A percentile compares a stretch with the other conserved stretches of the same genome.
These are phyloP conservation scores for Epichloe gansuensis DNA, from an alignment of 2,329 filamentous ascomycete species.

Conservation along the genomic window DNA sequence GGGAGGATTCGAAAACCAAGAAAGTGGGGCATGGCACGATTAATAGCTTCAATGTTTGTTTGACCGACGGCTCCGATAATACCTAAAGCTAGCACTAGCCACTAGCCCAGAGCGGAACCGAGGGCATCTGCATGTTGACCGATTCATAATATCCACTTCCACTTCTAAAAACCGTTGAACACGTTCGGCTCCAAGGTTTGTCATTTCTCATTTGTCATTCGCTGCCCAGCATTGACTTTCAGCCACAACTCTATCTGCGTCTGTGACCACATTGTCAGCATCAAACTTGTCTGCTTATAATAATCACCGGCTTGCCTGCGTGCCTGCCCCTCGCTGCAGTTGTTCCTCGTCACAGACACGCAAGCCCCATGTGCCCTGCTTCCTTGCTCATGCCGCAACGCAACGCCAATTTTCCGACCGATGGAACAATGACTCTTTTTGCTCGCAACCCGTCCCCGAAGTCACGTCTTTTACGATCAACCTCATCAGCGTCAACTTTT, in stretches of 20 bases:
- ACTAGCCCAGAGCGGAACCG: too few species aligned
- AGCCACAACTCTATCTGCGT: not conserved
- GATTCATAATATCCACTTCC: not conserved
- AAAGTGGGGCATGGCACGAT: too few species aligned
- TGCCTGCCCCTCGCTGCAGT: not conserved
- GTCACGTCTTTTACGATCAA: not conserved
- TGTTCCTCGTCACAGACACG: not conserved
- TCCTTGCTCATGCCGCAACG: not conserved
- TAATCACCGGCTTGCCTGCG: not conserved
- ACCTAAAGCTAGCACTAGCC: too few species aligned
- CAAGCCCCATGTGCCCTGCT: not conserved
- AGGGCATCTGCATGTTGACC: not conserved
- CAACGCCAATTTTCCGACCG: not conserved
- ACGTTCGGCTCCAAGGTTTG: not conserved
- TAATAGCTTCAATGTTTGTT: too few species aligned
- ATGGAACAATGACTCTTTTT: not conserved
- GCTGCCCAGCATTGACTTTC: not conserved
- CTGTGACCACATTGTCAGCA: not conserved
- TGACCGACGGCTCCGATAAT: too few species aligned
- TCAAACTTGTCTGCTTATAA: not conserved
- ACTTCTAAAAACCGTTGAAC: not conserved
- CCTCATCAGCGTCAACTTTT: not conserved
- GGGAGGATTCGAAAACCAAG: too few species aligned
- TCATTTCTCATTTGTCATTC: not conserved
- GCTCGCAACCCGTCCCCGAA: not conserved